Conservation (phyloP, 306 rosid genomes). For the Cicer yamashitae region DNA sequence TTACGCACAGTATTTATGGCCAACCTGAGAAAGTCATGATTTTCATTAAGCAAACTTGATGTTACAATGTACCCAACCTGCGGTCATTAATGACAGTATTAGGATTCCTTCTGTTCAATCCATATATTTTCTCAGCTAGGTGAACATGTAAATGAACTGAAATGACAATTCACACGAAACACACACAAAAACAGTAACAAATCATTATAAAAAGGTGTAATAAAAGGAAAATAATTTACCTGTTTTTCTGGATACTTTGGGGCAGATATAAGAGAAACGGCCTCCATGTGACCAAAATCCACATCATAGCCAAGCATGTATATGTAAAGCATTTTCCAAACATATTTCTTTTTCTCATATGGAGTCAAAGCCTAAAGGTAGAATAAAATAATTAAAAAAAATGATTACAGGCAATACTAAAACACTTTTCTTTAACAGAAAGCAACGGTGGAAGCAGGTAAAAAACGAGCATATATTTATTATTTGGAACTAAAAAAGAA, state of each 20-base stretch:
- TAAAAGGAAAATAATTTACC: conserved; percentile 50
- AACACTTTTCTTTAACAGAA: conserved; percentile 36
- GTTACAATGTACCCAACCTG: conserved; percentile 99
- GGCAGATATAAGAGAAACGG: conserved; percentile 98
- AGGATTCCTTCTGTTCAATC: conserved; percentile 37
- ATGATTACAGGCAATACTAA: conserved; percentile 8
- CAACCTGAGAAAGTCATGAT: conserved; percentile 98
- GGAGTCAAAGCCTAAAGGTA: conserved; percentile 83
- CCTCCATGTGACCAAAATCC: conserved; percentile 99
- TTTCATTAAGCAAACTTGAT: conserved; percentile 92
- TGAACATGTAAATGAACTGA: conserved; percentile 38
- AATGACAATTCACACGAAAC: conserved; percentile 26
- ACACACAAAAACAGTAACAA: neutral
- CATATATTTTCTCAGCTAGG: conserved; percentile 32
- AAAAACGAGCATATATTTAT: neutral
- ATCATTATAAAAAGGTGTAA: conserved; percentile 3
- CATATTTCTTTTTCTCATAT: conserved; percentile 97
- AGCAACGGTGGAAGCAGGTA: conserved; percentile 20
- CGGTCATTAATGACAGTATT: conserved; percentile 49
- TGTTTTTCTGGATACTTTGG: conserved; percentile 99
- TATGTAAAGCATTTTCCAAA: conserved; percentile 99
- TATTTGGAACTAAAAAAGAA: conserved; percentile 1
- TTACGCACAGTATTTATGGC: conserved; percentile 98
- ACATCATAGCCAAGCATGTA: conserved; percentile 98
- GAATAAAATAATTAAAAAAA: conserved; percentile 37